Conservation (phyloP, 768 basidiomycete genomes). For the Tubosaeta brunneosetosa region DNA sequence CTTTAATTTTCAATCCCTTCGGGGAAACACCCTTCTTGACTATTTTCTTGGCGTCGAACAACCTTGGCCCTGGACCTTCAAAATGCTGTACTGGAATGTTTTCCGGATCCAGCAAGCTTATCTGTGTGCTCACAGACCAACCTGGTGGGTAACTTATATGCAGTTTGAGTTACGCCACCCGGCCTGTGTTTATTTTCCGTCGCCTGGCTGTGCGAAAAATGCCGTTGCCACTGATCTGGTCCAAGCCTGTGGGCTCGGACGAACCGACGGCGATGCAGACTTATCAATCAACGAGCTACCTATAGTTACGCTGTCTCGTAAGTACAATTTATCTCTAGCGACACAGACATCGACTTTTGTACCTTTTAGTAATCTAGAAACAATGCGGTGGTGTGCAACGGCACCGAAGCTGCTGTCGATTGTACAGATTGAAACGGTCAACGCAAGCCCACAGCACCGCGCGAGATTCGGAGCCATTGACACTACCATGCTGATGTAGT, state of each 20-base stretch:
- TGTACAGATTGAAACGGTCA: neutral
- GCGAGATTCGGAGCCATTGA: neutral
- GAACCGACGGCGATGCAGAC: too few relatives aligned
- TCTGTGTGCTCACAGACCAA: too few relatives aligned
- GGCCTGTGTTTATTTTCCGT: neutral
- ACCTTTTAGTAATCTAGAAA: neutral
- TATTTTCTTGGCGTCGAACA: too few relatives aligned
- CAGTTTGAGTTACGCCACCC: neutral
- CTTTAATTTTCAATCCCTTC: neutral
- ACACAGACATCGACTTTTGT: neutral
- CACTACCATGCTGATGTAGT: neutral
- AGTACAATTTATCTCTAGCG: neutral
- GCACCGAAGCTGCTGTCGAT: neutral
- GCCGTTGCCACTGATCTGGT: neutral
- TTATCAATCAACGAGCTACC: neutral
- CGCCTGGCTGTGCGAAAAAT: neutral
- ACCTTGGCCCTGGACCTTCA: neutral
- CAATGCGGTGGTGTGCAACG: neutral
- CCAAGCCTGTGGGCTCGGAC: neutral
- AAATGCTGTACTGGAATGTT: too few relatives aligned
- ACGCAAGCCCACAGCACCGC: neutral
- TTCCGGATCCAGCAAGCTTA: too few relatives aligned
- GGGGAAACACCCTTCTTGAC: too few relatives aligned
- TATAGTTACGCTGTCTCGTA: neutral
- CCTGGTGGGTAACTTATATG: neutral